Conservation (phyloP, 805 yeast species). For the Metschnikowia koreensis region DNA sequence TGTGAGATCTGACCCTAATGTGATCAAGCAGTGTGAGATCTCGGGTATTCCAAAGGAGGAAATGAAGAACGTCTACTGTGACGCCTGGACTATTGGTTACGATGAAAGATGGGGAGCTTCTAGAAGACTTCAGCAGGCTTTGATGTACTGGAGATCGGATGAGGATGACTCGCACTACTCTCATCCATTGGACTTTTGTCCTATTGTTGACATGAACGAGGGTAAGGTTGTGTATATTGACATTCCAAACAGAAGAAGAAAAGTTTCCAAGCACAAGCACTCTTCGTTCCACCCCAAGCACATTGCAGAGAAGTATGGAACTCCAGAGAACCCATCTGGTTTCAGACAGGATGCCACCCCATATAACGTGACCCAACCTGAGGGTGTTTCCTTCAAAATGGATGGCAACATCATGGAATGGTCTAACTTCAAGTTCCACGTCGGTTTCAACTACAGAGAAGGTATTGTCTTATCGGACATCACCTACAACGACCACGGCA, state of each 20-base stretch:
- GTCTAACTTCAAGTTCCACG: conserved; percentile 75
- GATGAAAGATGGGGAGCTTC: conserved; percentile 79
- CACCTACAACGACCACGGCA: conserved; percentile 72
- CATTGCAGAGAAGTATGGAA: conserved; percentile 57
- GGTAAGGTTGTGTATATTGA: conserved; percentile 70
- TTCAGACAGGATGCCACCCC: conserved; percentile 66
- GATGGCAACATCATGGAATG: conserved; percentile 68
- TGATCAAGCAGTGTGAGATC: conserved; percentile 67
- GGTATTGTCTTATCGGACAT: conserved; percentile 78
- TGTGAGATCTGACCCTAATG: conserved; percentile 67
- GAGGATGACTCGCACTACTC: conserved; percentile 77
- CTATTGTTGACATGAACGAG: conserved; percentile 73
- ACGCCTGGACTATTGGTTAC: conserved; percentile 69
- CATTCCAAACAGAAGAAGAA: conserved; percentile 72
- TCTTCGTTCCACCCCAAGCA: conserved; percentile 69
- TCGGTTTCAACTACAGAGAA: conserved; percentile 84
- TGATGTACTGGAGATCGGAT: conserved; percentile 71
- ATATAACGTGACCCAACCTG: conserved; percentile 71
- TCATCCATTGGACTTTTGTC: conserved; percentile 79
- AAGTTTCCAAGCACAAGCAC: conserved; percentile 64
- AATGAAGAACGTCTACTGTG: conserved; percentile 61
- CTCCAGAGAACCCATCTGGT: conserved; percentile 42
- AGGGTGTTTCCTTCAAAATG: conserved; percentile 76
- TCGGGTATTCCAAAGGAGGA: conserved; percentile 65
- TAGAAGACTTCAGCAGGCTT: conserved; percentile 75